These are phyloP conservation scores for Daldinia grandis DNA, from an alignment of 495 filamentous ascomycete genomes.

Conservation along the genomic window DNA sequence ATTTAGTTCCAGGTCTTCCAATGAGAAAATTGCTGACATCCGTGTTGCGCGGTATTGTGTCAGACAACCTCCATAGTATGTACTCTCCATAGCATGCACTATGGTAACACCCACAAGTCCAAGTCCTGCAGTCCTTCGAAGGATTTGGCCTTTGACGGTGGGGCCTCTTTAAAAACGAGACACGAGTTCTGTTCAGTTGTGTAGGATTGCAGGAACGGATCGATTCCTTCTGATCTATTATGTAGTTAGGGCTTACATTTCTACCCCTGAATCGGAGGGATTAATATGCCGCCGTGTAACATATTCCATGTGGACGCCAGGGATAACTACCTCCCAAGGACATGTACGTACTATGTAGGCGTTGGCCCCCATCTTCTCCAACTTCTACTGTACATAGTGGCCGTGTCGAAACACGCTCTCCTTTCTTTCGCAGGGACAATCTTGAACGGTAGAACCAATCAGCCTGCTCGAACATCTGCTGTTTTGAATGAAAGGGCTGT, in stretches of 20 bases:
- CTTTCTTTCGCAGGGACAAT: constrained; percentile 35
- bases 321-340: constrained; percentile 9
- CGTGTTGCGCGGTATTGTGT: constrained; percentile 12
- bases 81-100: no score
- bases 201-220: constrained; percentile 40
- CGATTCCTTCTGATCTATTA: constrained; percentile 35
- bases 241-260: constrained; percentile 43
- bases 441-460: constrained; percentile 11
- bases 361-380: constrained; percentile 37
- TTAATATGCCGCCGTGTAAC: constrained; percentile 43
- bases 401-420: constrained; percentile 38
- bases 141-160: constrained; percentile 4
- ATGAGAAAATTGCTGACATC: constrained; percentile 29
- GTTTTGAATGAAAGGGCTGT: constrained; percentile 32
- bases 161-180: constrained; percentile 9
- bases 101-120: constrained; percentile 2
- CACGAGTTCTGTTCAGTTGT: constrained; percentile 21
- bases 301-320: constrained; percentile 35
- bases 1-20: constrained; percentile 8
- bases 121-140: constrained; percentile 2
- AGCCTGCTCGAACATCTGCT: background rate
- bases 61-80: no score
- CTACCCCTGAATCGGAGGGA: constrained; percentile 43
- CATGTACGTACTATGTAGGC: background rate
- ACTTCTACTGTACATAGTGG: constrained; percentile 28